Conservation (phyloP, 331 rosid species). For the Arachis monticola region DNA sequence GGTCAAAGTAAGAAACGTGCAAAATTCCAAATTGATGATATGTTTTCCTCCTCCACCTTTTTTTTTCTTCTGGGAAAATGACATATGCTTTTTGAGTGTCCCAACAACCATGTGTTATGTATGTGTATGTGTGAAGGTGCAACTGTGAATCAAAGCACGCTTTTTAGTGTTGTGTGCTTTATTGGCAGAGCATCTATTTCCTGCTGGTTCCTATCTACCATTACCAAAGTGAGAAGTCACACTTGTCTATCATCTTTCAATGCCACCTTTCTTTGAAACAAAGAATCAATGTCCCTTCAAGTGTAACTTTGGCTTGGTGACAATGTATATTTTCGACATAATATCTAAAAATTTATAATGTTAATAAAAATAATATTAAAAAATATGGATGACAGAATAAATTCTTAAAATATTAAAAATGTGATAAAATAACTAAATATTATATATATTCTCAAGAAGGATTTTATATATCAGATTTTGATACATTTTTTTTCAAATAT, state of each 20-base stretch:
- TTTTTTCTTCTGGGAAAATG: neutral
- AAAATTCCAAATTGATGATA: neutral
- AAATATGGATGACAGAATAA: too few relatives aligned
- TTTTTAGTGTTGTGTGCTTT: neutral
- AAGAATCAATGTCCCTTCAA: neutral
- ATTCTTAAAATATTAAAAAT: too few relatives aligned
- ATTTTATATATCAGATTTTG: too few relatives aligned
- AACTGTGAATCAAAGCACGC: neutral
- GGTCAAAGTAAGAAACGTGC: neutral
- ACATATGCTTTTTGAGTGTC: neutral
- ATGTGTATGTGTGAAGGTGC: too few relatives aligned
- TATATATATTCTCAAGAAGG: too few relatives aligned
- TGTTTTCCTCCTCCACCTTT: too few relatives aligned
- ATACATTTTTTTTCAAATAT: too few relatives aligned
- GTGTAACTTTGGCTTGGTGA: neutral
- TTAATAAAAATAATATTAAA: neutral
- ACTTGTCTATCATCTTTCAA: neutral
- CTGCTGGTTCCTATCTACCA: conserved; percentile 11
- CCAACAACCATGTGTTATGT: conserved; percentile 10
- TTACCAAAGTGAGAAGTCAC: neutral
- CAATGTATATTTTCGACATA: neutral
- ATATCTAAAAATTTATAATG: neutral
- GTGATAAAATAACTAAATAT: too few relatives aligned
- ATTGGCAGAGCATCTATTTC: neutral
- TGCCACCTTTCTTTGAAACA: neutral